phyloP scores from a whole-genome alignment of 2,329 filamentous ascomycete species.

The Neopestalotiopsis rosae region DNA sequence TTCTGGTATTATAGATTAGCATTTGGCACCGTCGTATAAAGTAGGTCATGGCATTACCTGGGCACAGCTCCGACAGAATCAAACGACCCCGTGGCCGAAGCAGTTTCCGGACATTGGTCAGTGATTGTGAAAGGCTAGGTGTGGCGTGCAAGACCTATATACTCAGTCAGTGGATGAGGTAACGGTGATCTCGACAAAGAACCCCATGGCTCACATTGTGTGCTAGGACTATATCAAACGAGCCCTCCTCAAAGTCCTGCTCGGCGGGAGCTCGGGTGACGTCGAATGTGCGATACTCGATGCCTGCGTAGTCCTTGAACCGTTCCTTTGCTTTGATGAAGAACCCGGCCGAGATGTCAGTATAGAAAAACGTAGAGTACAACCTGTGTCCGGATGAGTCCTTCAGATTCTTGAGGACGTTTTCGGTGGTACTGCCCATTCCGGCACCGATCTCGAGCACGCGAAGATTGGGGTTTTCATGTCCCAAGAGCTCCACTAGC shows the following conservation, averaged over 20 bases:
- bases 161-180: neutral
- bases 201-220: conserved; percentile 1
- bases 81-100: conserved; percentile 22
- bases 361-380: conserved; percentile 24
- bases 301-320: conserved; percentile 21
- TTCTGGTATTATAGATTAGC: neutral
- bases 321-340: conserved; percentile 23
- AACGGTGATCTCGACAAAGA: neutral
- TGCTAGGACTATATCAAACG: conserved; percentile 13
- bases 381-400: neutral
- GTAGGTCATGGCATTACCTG: neutral
- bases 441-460: conserved; percentile 19
- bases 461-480: conserved; percentile 6
- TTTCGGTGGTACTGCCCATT: conserved; percentile 13
- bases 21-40: neutral
- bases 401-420: neutral
- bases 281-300: conserved; percentile 8
- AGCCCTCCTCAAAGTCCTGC: conserved; percentile 13
- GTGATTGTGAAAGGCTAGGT: conserved; percentile 17
- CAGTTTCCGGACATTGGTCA: conserved; percentile 21
- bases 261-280: conserved; percentile 8
- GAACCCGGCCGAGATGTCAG: conserved; percentile 26
- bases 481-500: conserved; percentile 6
- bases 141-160: conserved; percentile 26
- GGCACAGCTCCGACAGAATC: conserved; percentile 18